Evolutionary conservation across 169 alveolate genomes (phyloP).

Genomic region (Perkinsus olseni): DNA sequence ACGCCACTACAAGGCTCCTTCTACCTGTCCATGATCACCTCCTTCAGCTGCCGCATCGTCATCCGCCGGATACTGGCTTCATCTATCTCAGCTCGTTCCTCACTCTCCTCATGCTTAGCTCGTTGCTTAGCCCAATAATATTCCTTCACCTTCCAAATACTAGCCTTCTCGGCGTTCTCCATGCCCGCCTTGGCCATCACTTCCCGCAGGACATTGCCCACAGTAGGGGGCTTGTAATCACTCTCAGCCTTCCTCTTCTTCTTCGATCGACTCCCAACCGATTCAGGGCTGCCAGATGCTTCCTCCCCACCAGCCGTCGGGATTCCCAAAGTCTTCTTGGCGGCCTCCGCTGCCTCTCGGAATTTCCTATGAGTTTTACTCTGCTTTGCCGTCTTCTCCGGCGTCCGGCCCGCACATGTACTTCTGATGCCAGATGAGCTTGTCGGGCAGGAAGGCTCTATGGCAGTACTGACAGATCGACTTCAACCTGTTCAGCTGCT

Average conservation of each 20-base stretch:
- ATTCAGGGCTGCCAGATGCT: background rate
- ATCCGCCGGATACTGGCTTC: background rate
- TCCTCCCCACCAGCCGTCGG: slow-evolving; percentile 19
- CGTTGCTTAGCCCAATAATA: background rate
- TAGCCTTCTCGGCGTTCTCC: background rate
- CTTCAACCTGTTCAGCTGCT: slow-evolving; percentile 38
- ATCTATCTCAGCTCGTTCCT: background rate
- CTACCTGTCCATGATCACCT: background rate
- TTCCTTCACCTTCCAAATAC: slow-evolving; percentile 2
- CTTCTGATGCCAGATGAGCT: slow-evolving; percentile 58
- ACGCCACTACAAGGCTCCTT: background rate
- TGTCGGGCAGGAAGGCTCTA: slow-evolving; percentile 59
- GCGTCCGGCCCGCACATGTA: slow-evolving; percentile 84
- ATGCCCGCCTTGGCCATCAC: slow-evolving; percentile 30
- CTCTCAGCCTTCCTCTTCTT: slow-evolving; percentile 19
- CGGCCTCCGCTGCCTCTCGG: slow-evolving; percentile 40
- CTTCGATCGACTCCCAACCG: background rate
- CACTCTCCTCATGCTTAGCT: background rate
- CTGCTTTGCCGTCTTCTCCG: slow-evolving; percentile 68
- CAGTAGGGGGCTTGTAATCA: slow-evolving; percentile 13
- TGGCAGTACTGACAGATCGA: slow-evolving; percentile 68
- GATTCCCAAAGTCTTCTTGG: slow-evolving; percentile 55
- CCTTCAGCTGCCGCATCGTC: background rate
- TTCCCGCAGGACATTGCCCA: slow-evolving; percentile 23
- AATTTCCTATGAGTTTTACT: slow-evolving; percentile 55